Evolutionary conservation across 2,329 filamentous ascomycete genomes (phyloP), one percentile per base, ranked within the genome.

Genomic region (Bipolaris zeicola): DNA sequence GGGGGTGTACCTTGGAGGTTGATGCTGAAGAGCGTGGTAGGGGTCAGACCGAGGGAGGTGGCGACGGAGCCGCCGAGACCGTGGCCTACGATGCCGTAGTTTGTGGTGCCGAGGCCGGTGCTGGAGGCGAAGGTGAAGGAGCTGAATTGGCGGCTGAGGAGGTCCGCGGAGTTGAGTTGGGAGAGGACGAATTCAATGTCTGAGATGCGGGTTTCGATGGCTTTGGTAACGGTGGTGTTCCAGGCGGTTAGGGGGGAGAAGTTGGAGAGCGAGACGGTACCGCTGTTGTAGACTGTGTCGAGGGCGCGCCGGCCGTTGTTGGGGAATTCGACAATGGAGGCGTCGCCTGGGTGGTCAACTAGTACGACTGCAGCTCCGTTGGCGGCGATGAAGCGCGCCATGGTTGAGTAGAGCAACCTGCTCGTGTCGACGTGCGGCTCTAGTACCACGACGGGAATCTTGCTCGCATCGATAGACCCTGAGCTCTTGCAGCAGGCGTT

Each of bases 261-360:
- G 22, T 59, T 58, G 14, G 60, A 61, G 0, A 72, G 48, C 3
- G 22, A 14, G 45, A 63, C 62, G 13, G 56, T 60, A 33, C 56
- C 67, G 56, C 52, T 64, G 43, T 64, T 64, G 7, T 74, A 65
- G 10, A 76, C 57, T 2, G 48, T 36, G 1, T 38, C 31, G 2
- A 42, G 11, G 0, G 69, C 64, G 1, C 26, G 24, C 1, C 33
- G 55, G 3, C 76, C 3, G 1, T 11, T 28, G 43, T 38, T 16
- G 1, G 38, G n/a, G 46, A 80, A 82, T 52, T 82, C 76, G 7
- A 84, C 76, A 18, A 81, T 70, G 0, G 66, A 54, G 0, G 78
- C 73, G 45, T 84, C 81, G 45, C 80, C 78, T 0, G 82, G 76
- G 48, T 84, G 82, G 53, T 85, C 83, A 22, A 85, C 68, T 0